phyloP scores from a whole-genome alignment of 2,329 filamentous ascomycete species.

The Penicillium vulpinum region DNA sequence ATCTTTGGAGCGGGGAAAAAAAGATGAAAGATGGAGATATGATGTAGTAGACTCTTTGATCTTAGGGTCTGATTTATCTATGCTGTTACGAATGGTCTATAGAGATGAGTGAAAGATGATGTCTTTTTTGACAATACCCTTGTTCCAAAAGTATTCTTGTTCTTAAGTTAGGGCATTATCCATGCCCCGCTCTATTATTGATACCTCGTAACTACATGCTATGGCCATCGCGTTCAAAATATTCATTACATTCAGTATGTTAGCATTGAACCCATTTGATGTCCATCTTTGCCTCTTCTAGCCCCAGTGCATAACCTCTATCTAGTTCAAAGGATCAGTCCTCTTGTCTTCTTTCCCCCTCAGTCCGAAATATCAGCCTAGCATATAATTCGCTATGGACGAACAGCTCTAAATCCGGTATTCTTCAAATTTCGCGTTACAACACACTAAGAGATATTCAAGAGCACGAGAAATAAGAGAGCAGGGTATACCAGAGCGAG shows the following conservation, averaged over 20 bases:
- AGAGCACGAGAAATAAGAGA: not conserved
- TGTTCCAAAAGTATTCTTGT: not conserved
- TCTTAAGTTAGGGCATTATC: not conserved
- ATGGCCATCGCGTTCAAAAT: not conserved
- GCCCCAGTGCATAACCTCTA: not conserved
- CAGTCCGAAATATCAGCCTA: not conserved
- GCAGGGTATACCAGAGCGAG: not conserved
- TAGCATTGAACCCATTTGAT: not conserved
- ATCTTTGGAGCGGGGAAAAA: slow-evolving; percentile 7
- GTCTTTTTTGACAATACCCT: slow-evolving; percentile 18
- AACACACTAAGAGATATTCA: not conserved
- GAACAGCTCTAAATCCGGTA: not conserved
- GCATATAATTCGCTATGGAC: not conserved
- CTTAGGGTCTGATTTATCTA: slow-evolving; percentile 33
- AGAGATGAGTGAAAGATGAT: slow-evolving; percentile 40
- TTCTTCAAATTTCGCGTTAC: not conserved
- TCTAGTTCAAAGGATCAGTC: not conserved
- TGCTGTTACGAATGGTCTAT: slow-evolving; percentile 45
- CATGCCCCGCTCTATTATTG: not conserved
- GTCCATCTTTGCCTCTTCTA: not conserved
- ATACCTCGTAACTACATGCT: not conserved
- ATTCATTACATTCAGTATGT: not conserved
- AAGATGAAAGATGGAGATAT: slow-evolving; percentile 18
- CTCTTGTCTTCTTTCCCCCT: not conserved
- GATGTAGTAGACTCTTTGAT: slow-evolving; percentile 26